A percentile compares a stretch with the other conserved stretches of the same genome.
Conservation (phyloP, 768 basidiomycete genomes). For the Hysterangium stoloniferum region DNA sequence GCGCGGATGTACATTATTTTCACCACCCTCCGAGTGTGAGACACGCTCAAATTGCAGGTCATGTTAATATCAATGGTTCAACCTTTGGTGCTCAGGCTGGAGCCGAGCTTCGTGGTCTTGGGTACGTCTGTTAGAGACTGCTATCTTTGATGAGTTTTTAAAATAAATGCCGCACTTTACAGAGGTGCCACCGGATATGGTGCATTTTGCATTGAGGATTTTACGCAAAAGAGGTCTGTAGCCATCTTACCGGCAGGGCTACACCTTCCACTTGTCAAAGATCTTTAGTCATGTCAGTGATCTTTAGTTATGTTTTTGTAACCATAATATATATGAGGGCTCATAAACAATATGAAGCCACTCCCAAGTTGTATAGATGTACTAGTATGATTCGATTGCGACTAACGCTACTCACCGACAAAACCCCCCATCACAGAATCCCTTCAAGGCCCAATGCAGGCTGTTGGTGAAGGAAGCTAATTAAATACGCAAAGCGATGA, state of each 20-base stretch:
- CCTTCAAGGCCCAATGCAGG: no score
- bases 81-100: conserved; percentile 35
- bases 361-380: no score
- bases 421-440: no score
- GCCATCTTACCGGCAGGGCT: conserved; percentile 29
- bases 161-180: background rate
- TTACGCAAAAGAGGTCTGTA: conserved; percentile 38
- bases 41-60: conserved; percentile 27
- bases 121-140: conserved; percentile 26
- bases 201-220: conserved; percentile 41
- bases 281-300: no score
- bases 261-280: background rate
- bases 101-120: no score
- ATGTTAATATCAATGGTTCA: conserved; percentile 46
- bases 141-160: background rate
- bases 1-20: conserved; percentile 6
- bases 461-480: no score
- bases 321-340: no score
- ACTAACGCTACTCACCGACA: no score
- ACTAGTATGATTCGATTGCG: no score
- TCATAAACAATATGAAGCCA: no score
- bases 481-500: no score
- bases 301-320: no score
- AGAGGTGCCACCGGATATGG: conserved; percentile 38
- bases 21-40: background rate